phyloP scores from a whole-genome alignment of 257 asterid species.

The Knoxia roxburghii region DNA sequence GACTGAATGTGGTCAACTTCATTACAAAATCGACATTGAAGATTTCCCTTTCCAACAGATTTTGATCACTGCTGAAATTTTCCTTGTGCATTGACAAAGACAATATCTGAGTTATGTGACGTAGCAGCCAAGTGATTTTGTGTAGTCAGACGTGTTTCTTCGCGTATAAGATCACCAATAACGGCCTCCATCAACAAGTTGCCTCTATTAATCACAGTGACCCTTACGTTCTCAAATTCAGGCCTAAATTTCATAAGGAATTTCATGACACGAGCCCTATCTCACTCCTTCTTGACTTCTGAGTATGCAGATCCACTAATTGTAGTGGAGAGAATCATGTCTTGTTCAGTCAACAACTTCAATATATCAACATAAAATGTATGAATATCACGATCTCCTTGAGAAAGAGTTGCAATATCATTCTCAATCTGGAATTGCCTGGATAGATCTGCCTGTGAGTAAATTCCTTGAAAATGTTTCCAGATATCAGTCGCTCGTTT shows the following conservation, averaged over 20 bases:
- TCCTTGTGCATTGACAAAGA: neutral
- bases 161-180: neutral
- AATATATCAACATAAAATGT: too few species aligned
- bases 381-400: too few species aligned
- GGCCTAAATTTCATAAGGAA: neutral
- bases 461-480: too few species aligned
- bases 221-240: neutral
- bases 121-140: neutral
- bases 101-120: too few species aligned
- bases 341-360: too few species aligned
- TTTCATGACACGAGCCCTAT: neutral
- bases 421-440: too few species aligned
- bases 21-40: neutral
- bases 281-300: neutral
- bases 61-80: neutral
- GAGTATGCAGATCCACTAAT: too few species aligned
- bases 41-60: too few species aligned
- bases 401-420: too few species aligned
- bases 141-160: neutral
- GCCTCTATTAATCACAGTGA: neutral
- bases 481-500: too few species aligned
- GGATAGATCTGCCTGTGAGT: too few species aligned
- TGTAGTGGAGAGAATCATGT: too few species aligned
- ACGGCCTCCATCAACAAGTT: neutral
- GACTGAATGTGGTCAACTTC: neutral